These are phyloP conservation scores for Luvunga scandens DNA, from an alignment of 345 rosid genomes.

Conservation along the genomic window DNA sequence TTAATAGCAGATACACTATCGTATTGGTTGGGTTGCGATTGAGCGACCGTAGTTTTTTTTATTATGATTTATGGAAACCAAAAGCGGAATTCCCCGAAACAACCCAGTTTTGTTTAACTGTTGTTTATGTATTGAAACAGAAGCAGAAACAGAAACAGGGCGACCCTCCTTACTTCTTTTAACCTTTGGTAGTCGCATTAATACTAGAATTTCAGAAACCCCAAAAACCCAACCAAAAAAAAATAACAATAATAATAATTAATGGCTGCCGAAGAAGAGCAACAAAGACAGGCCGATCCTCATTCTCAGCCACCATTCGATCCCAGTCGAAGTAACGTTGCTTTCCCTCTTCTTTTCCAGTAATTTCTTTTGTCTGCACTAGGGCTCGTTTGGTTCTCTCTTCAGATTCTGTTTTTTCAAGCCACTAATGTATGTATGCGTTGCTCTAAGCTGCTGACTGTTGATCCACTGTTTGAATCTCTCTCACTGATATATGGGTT, in stretches of 20 bases:
- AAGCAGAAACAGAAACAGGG: neutral
- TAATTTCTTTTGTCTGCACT: neutral
- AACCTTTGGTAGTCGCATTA: too few relatives aligned
- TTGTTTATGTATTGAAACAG: neutral
- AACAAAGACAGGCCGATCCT: neutral
- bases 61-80: neutral
- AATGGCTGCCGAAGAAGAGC: neutral
- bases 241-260: too few relatives aligned
- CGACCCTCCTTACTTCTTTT: neutral
- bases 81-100: neutral
- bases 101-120: neutral
- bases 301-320: conserved; percentile 35
- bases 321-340: conserved; percentile 76
- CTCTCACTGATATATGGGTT: neutral
- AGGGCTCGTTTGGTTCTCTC: conserved; percentile 10
- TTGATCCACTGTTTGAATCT: neutral
- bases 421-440: neutral
- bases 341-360: neutral
- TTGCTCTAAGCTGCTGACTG: neutral
- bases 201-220: neutral
- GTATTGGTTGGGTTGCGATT: too few relatives aligned
- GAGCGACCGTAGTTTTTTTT: neutral
- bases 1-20: too few relatives aligned
- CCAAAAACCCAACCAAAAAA: neutral
- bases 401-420: conserved; percentile 16